Evolutionary conservation across 192 early-diverging fungal species (phyloP).

Genomic region (Funneliformis mosseae): DNA sequence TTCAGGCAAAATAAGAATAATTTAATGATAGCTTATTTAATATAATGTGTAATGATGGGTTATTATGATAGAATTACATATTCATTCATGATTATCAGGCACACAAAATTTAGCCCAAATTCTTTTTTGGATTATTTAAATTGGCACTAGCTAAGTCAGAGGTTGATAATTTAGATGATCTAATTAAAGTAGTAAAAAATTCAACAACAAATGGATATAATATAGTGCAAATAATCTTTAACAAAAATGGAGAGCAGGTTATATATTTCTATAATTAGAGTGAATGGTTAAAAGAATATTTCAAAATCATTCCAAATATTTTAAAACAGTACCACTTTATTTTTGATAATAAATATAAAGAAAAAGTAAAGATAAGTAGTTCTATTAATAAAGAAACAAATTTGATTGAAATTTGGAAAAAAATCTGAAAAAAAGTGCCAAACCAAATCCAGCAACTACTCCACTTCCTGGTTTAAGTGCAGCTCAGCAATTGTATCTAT

Average conservation of each 20-base stretch:
- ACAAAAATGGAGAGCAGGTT: background rate
- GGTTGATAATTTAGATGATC: background rate
- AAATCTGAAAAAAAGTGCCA: no score
- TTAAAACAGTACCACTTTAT: no score
- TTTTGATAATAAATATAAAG: no score
- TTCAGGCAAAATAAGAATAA: background rate
- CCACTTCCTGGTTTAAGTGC: no score
- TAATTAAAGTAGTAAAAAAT: background rate
- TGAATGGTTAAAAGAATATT: no score
- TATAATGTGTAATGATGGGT: background rate
- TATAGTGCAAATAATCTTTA: background rate
- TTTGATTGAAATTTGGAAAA: no score
- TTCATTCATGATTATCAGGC: background rate
- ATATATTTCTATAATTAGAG: no score
- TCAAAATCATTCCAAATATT: no score
- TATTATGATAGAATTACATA: background rate
- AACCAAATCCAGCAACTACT: no score
- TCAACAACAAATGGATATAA: conserved; percentile 6
- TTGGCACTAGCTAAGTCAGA: background rate
- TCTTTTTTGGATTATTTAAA: background rate
- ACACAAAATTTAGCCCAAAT: background rate
- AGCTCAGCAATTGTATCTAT: no score
- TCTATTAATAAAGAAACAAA: no score
- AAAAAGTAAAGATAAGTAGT: no score
- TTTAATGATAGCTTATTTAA: background rate